Percentiles rank a stretch among this genome's conserved stretches.
phyloP scores from a whole-genome alignment of 2,329 filamentous ascomycete species.

The Orbilia brochopaga region DNA sequence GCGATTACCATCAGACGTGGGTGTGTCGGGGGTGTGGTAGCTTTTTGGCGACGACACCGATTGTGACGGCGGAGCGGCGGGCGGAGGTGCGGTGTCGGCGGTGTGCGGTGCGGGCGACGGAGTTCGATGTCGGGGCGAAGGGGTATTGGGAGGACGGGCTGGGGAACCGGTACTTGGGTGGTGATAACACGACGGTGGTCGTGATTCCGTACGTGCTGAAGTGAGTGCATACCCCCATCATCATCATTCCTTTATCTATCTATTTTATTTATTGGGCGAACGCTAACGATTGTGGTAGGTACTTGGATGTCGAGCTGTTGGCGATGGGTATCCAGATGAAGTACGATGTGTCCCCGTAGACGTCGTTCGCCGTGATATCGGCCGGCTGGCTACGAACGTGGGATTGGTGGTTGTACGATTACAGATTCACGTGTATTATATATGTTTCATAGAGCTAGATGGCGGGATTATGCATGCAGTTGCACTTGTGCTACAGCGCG shows the following conservation, averaged over 20 bases:
- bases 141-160: slow-evolving; percentile 86
- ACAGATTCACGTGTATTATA: neutral
- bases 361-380: neutral
- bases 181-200: slow-evolving; percentile 87
- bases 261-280: neutral
- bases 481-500: no score
- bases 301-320: slow-evolving; percentile 90
- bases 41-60: slow-evolving; percentile 86
- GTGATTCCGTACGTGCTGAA: slow-evolving; percentile 91
- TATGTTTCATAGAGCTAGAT: no score
- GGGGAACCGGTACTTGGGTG: slow-evolving; percentile 82
- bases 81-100: slow-evolving; percentile 78
- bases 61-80: slow-evolving; percentile 69
- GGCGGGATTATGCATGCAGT: no score
- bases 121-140: slow-evolving; percentile 72
- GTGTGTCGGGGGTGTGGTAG: slow-evolving; percentile 88
- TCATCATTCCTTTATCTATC: neutral
- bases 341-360: slow-evolving; percentile 70
- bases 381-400: neutral
- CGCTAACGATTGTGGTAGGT: slow-evolving; percentile 37
- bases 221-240: slow-evolving; percentile 58
- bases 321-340: slow-evolving; percentile 96
- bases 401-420: slow-evolving; percentile 5
- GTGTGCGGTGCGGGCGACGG: slow-evolving; percentile 71
- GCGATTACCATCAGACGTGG: slow-evolving; percentile 87